These are phyloP conservation scores for Thecamonas trahens DNA, from an alignment of 78 protist genomes.

Conservation along the genomic window DNA sequence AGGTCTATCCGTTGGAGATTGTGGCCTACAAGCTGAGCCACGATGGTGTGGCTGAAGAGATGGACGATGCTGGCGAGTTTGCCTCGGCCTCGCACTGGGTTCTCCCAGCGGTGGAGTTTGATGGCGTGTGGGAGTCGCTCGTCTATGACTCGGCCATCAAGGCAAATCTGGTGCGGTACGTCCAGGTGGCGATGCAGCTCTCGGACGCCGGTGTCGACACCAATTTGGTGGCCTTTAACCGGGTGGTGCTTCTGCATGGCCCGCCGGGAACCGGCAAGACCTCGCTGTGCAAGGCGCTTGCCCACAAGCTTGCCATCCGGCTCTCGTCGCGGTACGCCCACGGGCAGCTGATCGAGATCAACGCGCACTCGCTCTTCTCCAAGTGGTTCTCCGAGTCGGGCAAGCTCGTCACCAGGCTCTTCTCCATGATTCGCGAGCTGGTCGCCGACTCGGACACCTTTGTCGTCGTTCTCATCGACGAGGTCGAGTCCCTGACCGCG, in stretches of 20 bases:
- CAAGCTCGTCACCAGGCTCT: conserved; percentile 83
- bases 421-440: conserved; percentile 52
- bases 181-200: conserved; percentile 31
- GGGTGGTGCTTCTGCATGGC: conserved; percentile 86
- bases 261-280: conserved; percentile 96
- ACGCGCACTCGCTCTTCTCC: conserved; percentile 83
- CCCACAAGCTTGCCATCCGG: conserved; percentile 85
- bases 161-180: conserved; percentile 42
- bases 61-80: no score
- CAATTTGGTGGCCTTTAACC: conserved; percentile 46
- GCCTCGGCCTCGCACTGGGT: no score
- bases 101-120: conserved; percentile 50
- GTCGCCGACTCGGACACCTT: conserved; percentile 46
- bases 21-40: no score
- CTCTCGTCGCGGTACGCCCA: conserved; percentile 16
- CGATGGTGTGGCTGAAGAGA: no score
- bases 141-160: conserved; percentile 40
- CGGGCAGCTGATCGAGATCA: conserved; percentile 62
- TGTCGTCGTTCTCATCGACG: conserved; percentile 64
- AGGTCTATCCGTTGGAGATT: no score
- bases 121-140: conserved; percentile 62
- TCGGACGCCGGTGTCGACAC: conserved; percentile 28
- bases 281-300: conserved; percentile 53
- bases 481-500: conserved; percentile 88
- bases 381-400: conserved; percentile 97